Conservation (phyloP, 2,329 filamentous ascomycete species). For the Xylariales sp. region DNA sequence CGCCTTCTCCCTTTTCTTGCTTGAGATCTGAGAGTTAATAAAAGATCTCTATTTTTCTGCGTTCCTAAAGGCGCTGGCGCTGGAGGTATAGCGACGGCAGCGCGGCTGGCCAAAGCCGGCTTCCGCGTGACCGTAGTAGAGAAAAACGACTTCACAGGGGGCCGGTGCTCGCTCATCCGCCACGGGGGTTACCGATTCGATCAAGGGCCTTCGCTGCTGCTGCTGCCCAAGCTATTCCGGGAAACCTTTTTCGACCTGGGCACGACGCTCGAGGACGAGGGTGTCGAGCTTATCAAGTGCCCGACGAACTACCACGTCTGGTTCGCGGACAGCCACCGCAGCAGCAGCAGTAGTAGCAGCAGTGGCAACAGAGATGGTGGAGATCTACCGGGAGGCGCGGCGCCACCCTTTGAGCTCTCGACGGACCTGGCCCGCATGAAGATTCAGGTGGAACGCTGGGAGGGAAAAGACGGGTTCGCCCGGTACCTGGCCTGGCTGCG, state of each 20-base stretch:
- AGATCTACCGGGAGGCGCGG: too few species aligned
- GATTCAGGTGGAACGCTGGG: conserved; percentile 65
- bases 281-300: conserved; percentile 66
- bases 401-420: conserved; percentile 57
- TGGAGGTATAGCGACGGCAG: conserved; percentile 68
- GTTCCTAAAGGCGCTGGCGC: conserved; percentile 58
- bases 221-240: conserved; percentile 67
- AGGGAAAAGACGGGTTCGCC: conserved; percentile 66
- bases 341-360: too few species aligned
- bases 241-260: conserved; percentile 66
- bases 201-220: conserved; percentile 69
- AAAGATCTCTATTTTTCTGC: too few species aligned
- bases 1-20: too few species aligned
- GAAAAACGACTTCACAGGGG: conserved; percentile 70
- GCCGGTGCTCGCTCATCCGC: conserved; percentile 63
- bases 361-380: too few species aligned
- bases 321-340: conserved; percentile 65
- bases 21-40: too few species aligned
- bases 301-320: conserved; percentile 73
- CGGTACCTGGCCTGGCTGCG: conserved; percentile 63
- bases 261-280: conserved; percentile 60
- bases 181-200: conserved; percentile 66
- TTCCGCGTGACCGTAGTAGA: conserved; percentile 73
- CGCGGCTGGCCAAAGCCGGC: conserved; percentile 66
- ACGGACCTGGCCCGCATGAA: conserved; percentile 71